Evolutionary conservation across 495 filamentous ascomycete species (phyloP), one percentile per base, ranked within the genome.

Genomic region (Astrothelium macrocarpum): DNA sequence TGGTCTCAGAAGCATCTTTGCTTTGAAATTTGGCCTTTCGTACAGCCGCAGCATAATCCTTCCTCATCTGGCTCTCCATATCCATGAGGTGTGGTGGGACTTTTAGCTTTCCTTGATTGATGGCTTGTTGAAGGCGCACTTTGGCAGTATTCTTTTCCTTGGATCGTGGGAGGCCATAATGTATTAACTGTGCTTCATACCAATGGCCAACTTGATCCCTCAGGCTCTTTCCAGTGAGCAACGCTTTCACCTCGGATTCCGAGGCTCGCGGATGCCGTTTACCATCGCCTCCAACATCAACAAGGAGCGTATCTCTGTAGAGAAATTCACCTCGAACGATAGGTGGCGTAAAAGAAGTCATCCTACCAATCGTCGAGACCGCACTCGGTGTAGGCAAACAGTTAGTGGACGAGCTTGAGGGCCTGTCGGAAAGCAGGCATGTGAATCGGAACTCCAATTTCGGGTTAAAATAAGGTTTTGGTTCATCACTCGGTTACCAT

Each of bases 181-280:
- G 82, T 2, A 84, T 67, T 25, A 85, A 74, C 61, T 86, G 82
- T 2, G 82, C 82, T 62, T 81, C 78, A 59, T 81, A 85, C 79
- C 78, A 85, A 62, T 82, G 81, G 7, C 73, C 78, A 0, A 79
- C 76, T 32, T 74, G 76, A 67, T 84, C 79, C 56, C 78, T 80
- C 11, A 71, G 71, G 23, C 70, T 63, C 2, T 73, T 71, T 12
- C 67, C 62, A 28, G 71, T 71, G 28, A 85, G 80, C 4, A 83
- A 67, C 4, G 72, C 67, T 43, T 71, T 74, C 20, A 85, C 75
- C 64, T 85, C 80, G 1, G 73, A 68, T 26, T 79, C 56, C 5
- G 72, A 75, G 1, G 79, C 80, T 16, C 80, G 80, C 36, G 79
- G 76, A 64, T 84, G 82, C 12, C 73, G 78, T 56, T 82, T 79